Conservation (phyloP, 225 moss, liverwort and hornwort species). For the Bryum argenteum region DNA sequence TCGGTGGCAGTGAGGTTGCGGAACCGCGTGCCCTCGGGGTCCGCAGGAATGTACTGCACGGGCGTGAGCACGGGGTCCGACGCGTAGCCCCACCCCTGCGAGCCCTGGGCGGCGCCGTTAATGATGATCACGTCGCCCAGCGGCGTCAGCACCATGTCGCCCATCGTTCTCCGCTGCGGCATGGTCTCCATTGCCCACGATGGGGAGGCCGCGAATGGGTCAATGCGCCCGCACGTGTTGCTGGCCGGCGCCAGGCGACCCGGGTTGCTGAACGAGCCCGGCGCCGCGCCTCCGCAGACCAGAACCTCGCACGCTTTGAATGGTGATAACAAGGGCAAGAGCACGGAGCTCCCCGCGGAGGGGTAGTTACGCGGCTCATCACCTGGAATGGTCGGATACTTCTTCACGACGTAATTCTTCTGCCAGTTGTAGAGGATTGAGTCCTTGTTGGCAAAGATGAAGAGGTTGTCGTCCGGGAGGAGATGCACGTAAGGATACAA, state of each 20-base stretch:
- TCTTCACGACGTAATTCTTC: slow-evolving; percentile 19
- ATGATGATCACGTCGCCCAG: slow-evolving; percentile 52
- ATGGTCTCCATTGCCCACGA: slow-evolving; percentile 52
- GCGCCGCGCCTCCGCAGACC: slow-evolving; percentile 48
- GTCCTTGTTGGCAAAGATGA: slow-evolving; percentile 65
- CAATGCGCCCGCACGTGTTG: slow-evolving; percentile 50
- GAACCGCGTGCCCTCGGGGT: slow-evolving; percentile 31
- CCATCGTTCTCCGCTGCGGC: slow-evolving; percentile 56
- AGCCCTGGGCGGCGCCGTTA: slow-evolving; percentile 53
- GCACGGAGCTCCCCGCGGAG: slow-evolving; percentile 58
- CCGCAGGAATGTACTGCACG: slow-evolving; percentile 33
- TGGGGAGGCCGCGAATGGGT: slow-evolving; percentile 6
- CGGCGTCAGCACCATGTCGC: slow-evolving; percentile 60
- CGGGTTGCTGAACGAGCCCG: slow-evolving; percentile 36
- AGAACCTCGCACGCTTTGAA: slow-evolving; percentile 39
- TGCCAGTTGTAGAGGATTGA: slow-evolving; percentile 45
- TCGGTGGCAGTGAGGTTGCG: slow-evolving; percentile 30
- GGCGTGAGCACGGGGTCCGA: slow-evolving; percentile 45
- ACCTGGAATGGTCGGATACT: slow-evolving; percentile 44
- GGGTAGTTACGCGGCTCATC: slow-evolving; percentile 66
- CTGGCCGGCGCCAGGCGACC: slow-evolving; percentile 18
- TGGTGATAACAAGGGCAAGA: slow-evolving; percentile 41
- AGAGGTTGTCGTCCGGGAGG: slow-evolving; percentile 50
- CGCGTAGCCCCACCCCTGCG: slow-evolving; percentile 64
- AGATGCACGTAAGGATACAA: slow-evolving; percentile 59